These are phyloP conservation scores for Sphagnum fallax DNA, from an alignment of 228 moss, liverwort and hornwort species.

Conservation along the genomic window DNA sequence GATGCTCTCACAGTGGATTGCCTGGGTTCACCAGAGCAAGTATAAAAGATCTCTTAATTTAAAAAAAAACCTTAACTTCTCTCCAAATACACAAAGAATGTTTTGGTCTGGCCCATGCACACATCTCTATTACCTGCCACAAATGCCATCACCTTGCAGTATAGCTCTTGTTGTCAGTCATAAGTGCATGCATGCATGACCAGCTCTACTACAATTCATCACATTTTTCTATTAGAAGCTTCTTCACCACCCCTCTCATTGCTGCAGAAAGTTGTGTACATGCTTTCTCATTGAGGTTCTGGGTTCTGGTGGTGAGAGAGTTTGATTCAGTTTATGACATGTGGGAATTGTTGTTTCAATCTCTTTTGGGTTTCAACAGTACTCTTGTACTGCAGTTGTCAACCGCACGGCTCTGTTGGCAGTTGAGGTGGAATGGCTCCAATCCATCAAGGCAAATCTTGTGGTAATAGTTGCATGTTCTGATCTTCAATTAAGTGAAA, in stretches of 20 bases:
- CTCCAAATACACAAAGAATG: too few relatives aligned
- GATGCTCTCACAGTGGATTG: slow-evolving; percentile 91
- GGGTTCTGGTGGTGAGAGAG: not conserved
- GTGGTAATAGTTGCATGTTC: slow-evolving; percentile 25
- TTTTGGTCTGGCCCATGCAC: too few relatives aligned
- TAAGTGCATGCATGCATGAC: too few relatives aligned
- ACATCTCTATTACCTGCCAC: too few relatives aligned
- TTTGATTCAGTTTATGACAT: not conserved
- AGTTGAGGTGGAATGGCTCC: slow-evolving; percentile 69
- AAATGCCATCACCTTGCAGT: too few relatives aligned
- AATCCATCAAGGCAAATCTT: slow-evolving; percentile 57
- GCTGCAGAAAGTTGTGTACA: not conserved
- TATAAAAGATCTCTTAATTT: slow-evolving; percentile 3
- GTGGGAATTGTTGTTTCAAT: not conserved
- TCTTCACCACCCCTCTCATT: too few relatives aligned
- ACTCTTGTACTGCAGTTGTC: slow-evolving; percentile 61
- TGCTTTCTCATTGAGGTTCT: not conserved
- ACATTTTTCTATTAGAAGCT: too few relatives aligned
- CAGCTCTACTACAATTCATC: too few relatives aligned
- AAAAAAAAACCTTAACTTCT: too few relatives aligned
- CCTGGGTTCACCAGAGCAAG: slow-evolving; percentile 68
- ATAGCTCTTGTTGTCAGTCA: too few relatives aligned
- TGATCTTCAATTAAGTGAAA: not conserved
- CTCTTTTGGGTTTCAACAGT: slow-evolving; percentile 25
- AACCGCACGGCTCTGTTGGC: slow-evolving; percentile 58